Percentiles rank a stretch among this genome's conserved stretches.
These are phyloP conservation scores for Phytophthora pluvialis DNA, from an alignment of 352 stramenopile genomes.

Conservation along the genomic window DNA sequence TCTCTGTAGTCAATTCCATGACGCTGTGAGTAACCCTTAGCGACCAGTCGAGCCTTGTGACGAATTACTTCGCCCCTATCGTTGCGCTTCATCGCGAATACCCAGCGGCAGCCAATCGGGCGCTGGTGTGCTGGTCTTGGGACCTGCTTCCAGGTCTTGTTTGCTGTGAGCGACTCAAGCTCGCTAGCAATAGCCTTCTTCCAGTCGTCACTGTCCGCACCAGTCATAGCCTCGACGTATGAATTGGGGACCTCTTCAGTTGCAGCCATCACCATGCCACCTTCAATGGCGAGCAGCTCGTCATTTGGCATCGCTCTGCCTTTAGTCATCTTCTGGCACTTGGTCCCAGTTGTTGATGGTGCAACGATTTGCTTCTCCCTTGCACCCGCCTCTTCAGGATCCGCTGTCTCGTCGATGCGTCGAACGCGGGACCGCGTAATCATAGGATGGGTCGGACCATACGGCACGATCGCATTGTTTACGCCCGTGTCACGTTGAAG, in stretches of 20 bases:
- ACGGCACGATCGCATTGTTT: no score
- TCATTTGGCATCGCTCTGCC: neutral
- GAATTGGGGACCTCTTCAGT: neutral
- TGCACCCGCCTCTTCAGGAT: constrained; percentile 10
- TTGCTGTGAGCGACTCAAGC: neutral
- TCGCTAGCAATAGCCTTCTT: neutral
- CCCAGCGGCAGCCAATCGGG: no score
- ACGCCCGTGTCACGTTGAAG: constrained; percentile 1
- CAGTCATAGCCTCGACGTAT: neutral
- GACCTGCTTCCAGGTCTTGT: constrained; percentile 18
- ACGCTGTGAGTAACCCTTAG: constrained; percentile 1
- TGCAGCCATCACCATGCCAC: no score
- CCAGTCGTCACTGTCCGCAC: neutral
- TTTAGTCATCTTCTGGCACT: constrained; percentile 10
- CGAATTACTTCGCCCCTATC: neutral
- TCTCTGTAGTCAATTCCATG: constrained; percentile 9
- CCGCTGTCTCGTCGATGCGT: constrained; percentile 8
- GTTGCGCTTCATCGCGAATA: neutral
- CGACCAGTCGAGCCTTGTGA: constrained; percentile 4
- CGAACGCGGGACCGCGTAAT: constrained; percentile 5
- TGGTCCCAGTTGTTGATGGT: constrained; percentile 2
- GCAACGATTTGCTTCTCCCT: constrained; percentile 10
- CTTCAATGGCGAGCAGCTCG: neutral
- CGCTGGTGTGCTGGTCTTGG: constrained; percentile 1
- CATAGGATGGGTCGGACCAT: constrained; percentile 1